phyloP scores from a whole-genome alignment of 257 asterid species.

The Solanum sejunctum region DNA sequence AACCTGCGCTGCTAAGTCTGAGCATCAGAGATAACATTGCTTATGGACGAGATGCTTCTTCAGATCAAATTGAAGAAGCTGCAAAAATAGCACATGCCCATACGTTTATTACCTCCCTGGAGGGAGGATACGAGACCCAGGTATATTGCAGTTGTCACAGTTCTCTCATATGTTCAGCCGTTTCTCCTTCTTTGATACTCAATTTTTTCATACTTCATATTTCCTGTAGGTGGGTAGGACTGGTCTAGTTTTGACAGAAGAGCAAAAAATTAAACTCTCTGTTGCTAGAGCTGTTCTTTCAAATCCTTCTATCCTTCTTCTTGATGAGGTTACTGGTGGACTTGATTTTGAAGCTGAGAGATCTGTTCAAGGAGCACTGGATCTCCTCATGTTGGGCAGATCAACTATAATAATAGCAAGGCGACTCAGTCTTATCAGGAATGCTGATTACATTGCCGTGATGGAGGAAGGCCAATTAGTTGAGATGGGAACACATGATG shows the following conservation, averaged over 20 bases:
- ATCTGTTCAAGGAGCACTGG: conserved; percentile 91
- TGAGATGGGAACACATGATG: conserved; percentile 99
- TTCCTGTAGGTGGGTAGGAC: conserved; percentile 78
- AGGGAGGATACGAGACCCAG: conserved; percentile 92
- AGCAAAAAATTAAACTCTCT: conserved; percentile 94
- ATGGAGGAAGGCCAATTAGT: conserved; percentile 99
- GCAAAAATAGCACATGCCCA: conserved; percentile 99
- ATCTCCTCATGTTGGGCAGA: conserved; percentile 95
- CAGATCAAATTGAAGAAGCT: conserved; percentile 97
- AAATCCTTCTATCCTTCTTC: conserved; percentile 87
- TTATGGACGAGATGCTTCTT: conserved; percentile 83
- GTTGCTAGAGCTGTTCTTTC: conserved; percentile 96
- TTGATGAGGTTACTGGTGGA: conserved; percentile 98
- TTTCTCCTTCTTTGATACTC: background rate
- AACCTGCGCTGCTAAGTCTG: conserved; percentile 94
- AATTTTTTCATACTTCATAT: conserved; percentile 4
- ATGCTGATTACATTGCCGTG: conserved; percentile 97
- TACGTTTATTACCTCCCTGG: conserved; percentile 88
- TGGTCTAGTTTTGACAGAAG: conserved; percentile 77
- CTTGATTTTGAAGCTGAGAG: conserved; percentile 99
- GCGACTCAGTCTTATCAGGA: conserved; percentile 80
- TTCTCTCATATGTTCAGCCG: conserved; percentile 3
- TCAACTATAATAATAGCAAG: conserved; percentile 96
- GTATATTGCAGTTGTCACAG: conserved; percentile 21
- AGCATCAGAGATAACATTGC: conserved; percentile 94